Percentiles rank a stretch among this genome's conserved stretches.
Evolutionary conservation across 371 early-diverging fungal species (phyloP).

Genomic region (Mucor sp.): DNA sequence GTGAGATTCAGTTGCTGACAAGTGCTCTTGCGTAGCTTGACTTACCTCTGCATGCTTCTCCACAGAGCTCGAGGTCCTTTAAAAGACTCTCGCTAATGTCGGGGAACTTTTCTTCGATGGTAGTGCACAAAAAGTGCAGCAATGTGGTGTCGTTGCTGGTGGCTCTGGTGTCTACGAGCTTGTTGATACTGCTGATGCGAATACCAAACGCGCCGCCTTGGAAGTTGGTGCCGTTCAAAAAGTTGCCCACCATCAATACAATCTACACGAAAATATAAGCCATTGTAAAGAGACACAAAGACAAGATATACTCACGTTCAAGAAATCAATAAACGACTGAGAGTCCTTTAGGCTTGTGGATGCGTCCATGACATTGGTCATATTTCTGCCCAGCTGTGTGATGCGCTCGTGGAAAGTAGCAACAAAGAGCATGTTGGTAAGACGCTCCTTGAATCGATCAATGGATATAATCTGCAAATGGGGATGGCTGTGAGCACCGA

Average conservation of each 20-base stretch:
- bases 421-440: constrained; percentile 76
- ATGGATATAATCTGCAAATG: constrained; percentile 71
- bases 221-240: constrained; percentile 87
- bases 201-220: constrained; percentile 94
- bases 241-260: constrained; percentile 88
- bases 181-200: constrained; percentile 84
- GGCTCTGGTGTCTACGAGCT: constrained; percentile 85
- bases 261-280: constrained; percentile 43
- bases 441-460: constrained; percentile 77
- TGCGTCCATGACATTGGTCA: constrained; percentile 58
- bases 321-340: constrained; percentile 49
- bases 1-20: no score
- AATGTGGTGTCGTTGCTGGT: constrained; percentile 70
- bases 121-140: constrained; percentile 76
- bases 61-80: constrained; percentile 69
- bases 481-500: constrained; percentile 13
- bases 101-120: constrained; percentile 72
- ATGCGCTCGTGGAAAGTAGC: constrained; percentile 74
- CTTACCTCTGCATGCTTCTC: constrained; percentile 79
- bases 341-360: constrained; percentile 58
- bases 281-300: background rate
- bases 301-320: constrained; percentile 44
- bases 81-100: constrained; percentile 55
- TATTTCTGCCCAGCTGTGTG: constrained; percentile 64
- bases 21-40: no score